Base-by-base conservation (phyloP, 2,329 filamentous ascomycete species). In the Colletotrichum sojae region DNA sequence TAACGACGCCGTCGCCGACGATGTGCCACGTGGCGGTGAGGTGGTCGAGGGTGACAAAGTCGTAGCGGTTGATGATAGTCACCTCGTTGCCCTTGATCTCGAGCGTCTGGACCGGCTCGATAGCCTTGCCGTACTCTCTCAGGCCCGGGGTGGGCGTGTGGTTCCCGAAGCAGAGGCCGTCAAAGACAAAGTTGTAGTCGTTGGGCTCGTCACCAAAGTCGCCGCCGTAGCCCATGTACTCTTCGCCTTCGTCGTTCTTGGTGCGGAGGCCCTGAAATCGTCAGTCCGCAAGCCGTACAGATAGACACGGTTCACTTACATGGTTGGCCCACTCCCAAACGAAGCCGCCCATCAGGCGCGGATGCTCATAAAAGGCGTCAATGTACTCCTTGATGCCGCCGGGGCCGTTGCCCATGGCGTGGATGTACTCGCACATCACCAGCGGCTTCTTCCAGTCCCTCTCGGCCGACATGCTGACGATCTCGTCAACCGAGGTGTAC, bases 401-500 rank as follows among this genome's bases (percentile, higher is more conserved):
- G 0, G 90, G 91, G 0, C 90, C 91, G 67, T 93, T 93, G 0
- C 91, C 92, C 91, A 94, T 93, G 0, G 91, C 90, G 71, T 88
- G 86, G 0, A 81, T 80, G 67, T 82, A 88, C 67, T 89, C 87
- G 62, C 85, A 88, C 49, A 88, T 80, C 1, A 91, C 81, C 0
- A 91, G 80, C 0, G 89, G 89, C 76, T 91, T 87, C 46, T 79
- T 75, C 82, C 82, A 84, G n/a, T 81, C 76, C 18, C 78, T 76
- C 58, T 81, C 79, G 31, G 80, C 76, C 15, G 82, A 84, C 54
- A 81, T 75, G 20, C 78, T 76, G 36, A 80, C 76, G 69, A 83
- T 78, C n/a, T 77, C 76, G 76, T 85, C 81, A 0, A 90, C 79
- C 0, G 83, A 81, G 0, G 87, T 83, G 71, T 93, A 92, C 90